These are phyloP conservation scores for Xylaria sp. DNA, from an alignment of 2,329 filamentous ascomycete species.

Conservation along the genomic window DNA sequence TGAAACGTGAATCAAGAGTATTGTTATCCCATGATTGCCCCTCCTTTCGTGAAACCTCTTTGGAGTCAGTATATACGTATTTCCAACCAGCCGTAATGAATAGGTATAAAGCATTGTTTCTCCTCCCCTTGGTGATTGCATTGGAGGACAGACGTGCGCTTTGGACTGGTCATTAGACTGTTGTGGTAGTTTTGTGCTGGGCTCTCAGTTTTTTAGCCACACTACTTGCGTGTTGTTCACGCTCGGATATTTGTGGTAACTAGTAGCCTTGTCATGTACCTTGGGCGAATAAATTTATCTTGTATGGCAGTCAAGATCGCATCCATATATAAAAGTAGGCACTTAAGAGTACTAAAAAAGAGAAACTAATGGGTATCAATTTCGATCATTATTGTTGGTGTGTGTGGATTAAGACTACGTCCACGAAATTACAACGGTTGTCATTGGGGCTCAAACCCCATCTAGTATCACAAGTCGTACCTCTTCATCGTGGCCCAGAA, in stretches of 20 bases:
- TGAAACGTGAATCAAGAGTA: background rate
- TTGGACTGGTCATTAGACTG: background rate
- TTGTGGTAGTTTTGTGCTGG: background rate
- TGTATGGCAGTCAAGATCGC: background rate
- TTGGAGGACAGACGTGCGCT: background rate
- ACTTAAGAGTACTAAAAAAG: background rate
- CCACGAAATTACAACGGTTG: background rate
- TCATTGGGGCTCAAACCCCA: background rate
- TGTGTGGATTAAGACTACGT: background rate
- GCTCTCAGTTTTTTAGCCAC: background rate
- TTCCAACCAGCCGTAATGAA: too few relatives aligned
- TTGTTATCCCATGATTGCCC: background rate
- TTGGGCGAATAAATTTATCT: background rate
- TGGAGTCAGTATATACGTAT: too few relatives aligned
- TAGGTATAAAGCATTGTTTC: background rate
- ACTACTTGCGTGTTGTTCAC: background rate
- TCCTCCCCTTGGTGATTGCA: background rate
- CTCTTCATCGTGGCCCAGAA: background rate
- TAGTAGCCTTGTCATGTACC: background rate
- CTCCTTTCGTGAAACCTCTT: background rate
- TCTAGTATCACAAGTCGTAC: background rate
- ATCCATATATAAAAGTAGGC: background rate
- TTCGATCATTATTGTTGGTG: conserved; percentile 23
- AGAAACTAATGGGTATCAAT: conserved; percentile 33
- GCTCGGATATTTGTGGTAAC: background rate